Percentiles rank a stretch among this genome's conserved stretches.
These are phyloP conservation scores for Microbotryum lychnidis-dioicae DNA, from an alignment of 1,284 basidiomycete species.

Conservation along the genomic window DNA sequence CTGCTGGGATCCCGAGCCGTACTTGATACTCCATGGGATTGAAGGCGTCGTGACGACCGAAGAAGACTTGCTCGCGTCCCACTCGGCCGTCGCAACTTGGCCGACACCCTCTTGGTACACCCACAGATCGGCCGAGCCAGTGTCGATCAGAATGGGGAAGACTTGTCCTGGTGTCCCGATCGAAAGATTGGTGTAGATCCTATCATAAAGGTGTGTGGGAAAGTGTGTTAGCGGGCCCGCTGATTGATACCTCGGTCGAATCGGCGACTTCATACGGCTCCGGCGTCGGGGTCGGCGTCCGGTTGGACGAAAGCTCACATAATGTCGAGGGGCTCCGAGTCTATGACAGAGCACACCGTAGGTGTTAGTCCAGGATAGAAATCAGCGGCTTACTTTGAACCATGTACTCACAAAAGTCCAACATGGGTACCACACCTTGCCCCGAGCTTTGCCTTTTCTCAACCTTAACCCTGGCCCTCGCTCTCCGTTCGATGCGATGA, in stretches of 20 bases:
- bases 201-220: not conserved
- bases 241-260: not conserved
- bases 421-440: slow-evolving; percentile 1
- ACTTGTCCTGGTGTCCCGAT: not conserved
- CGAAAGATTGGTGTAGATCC: not conserved
- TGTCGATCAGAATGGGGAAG: slow-evolving; percentile 4
- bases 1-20: slow-evolving; percentile 5
- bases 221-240: not conserved
- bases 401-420: slow-evolving; percentile 2
- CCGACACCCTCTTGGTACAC: slow-evolving; percentile 1
- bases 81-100: not conserved
- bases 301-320: slow-evolving; percentile 3
- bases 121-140: slow-evolving; percentile 1
- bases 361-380: not conserved
- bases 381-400: not conserved
- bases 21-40: not conserved
- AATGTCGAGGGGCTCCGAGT: slow-evolving; percentile 11
- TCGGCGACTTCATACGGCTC: not conserved
- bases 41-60: not conserved
- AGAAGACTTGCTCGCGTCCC: not conserved
- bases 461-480: not conserved
- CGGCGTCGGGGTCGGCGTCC: not conserved
- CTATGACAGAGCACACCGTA: not conserved
- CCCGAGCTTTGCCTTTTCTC: not conserved
- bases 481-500: not conserved